Evolutionary conservation across 352 stramenopile species (phyloP), one percentile per base, ranked within the genome.

Genomic region (Globisporangium solare): DNA sequence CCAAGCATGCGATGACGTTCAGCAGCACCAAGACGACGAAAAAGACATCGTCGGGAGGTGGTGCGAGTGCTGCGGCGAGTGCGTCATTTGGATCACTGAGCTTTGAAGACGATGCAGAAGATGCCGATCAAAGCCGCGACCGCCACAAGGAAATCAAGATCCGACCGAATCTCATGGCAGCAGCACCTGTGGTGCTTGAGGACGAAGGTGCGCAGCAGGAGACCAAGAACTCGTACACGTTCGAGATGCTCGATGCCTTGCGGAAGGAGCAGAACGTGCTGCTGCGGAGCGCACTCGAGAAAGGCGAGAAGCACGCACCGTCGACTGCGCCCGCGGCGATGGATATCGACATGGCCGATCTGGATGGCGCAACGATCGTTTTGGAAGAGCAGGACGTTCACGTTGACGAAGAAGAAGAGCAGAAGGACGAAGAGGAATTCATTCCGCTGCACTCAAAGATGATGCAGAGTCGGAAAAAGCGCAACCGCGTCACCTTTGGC

Each of bases 201-300:
- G 46, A 65, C 21, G 50, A 73, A 8, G 50, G 65, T 24, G 54
- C 54, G 27, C 54, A 58, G 8, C 15, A 7, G 3, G 60, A 73
- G 11, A 46, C 49, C 12, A 41, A 22, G 12, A 69, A 58, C 32
- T 32, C 58, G 15, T 92, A 92, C 56, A 86, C 79, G 32, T 50
- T 49, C 3, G 76, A 88, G 47, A 83, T 82, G 71, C 54, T 92
- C 20, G 74, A 66, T 43, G 68, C 74, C 4, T 46, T 92, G 54
- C 55, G 70, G 13, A 69, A 66, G n/a, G 79, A 89, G n/a, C 82
- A 92, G 56, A 90, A 85, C 20, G 71, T 89, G 45, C 46, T 86
- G 52, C 48, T 79, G 42, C 48, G 66, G 6, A 59, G 21, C 45
- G 45, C 40, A 7, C 32, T 15, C 21, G 50, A 40, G 8, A 47